These are phyloP conservation scores for Apiospora malaysiana DNA, from an alignment of 2,329 filamentous ascomycete species.

Conservation along the genomic window DNA sequence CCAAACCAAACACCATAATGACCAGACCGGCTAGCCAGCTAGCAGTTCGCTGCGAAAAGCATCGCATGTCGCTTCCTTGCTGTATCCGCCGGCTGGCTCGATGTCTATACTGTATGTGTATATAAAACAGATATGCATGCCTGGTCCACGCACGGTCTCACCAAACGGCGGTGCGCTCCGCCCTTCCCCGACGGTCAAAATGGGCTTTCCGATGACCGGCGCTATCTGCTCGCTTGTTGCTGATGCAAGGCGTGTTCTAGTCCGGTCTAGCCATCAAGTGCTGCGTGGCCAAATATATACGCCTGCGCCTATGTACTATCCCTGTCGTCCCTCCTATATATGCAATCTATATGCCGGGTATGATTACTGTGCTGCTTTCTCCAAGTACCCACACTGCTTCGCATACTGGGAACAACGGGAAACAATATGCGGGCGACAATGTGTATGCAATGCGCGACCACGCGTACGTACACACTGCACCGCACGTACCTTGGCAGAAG, in stretches of 20 bases:
- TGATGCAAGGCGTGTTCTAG: background rate
- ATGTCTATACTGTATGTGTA: too few relatives aligned
- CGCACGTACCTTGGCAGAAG: background rate
- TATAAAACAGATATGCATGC: background rate
- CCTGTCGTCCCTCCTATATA: background rate
- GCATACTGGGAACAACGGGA: background rate
- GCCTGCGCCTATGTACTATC: background rate
- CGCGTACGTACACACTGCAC: background rate
- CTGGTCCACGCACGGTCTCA: background rate
- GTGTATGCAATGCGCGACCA: background rate
- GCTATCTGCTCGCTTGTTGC: background rate
- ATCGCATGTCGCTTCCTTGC: constrained; percentile 1
- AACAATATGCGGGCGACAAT: background rate
- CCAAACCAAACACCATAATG: background rate
- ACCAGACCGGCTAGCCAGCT: background rate
- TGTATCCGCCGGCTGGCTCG: background rate
- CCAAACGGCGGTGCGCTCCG: background rate
- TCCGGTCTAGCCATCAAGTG: background rate
- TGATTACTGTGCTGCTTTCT: background rate
- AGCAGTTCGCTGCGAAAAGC: background rate
- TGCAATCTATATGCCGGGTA: background rate
- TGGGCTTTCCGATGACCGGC: background rate
- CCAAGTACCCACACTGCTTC: background rate
- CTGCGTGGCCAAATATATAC: background rate
- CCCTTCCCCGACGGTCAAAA: background rate